Evolutionary conservation across 2,329 filamentous ascomycete species (phyloP).

Genomic region (Diaporthe amygdali): DNA sequence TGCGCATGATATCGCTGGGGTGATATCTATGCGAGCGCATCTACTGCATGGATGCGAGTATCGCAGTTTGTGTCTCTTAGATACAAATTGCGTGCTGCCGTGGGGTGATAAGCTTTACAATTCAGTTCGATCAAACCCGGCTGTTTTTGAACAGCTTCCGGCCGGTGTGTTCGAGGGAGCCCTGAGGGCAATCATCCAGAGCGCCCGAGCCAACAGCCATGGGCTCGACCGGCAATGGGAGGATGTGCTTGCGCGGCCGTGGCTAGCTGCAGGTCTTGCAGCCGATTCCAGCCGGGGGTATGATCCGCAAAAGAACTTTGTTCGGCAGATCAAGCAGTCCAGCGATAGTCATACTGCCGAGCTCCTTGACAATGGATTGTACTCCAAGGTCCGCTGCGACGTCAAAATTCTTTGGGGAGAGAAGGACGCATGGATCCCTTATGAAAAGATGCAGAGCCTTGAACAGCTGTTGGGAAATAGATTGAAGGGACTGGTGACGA

Average conservation of each 20-base stretch:
- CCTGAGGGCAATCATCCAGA: background rate
- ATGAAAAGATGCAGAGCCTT: background rate
- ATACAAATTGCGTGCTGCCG: background rate
- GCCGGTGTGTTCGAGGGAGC: background rate
- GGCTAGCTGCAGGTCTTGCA: background rate
- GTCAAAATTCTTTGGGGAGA: background rate
- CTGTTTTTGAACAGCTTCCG: background rate
- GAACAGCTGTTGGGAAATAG: background rate
- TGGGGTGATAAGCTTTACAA: conserved; percentile 3
- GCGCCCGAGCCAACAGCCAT: background rate
- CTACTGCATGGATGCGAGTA: background rate
- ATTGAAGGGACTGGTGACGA: background rate
- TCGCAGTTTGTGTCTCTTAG: background rate
- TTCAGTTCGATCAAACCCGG: background rate
- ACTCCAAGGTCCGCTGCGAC: background rate
- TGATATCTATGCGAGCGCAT: background rate
- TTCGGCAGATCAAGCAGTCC: background rate
- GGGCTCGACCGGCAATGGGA: background rate
- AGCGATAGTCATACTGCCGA: background rate
- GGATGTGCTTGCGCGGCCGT: background rate
- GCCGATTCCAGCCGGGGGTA: background rate
- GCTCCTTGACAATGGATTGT: background rate
- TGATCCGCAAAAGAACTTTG: background rate
- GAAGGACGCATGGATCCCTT: background rate
- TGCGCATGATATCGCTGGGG: background rate